phyloP scores from a whole-genome alignment of 345 rosid species.

The Aquilaria malaccensis region DNA sequence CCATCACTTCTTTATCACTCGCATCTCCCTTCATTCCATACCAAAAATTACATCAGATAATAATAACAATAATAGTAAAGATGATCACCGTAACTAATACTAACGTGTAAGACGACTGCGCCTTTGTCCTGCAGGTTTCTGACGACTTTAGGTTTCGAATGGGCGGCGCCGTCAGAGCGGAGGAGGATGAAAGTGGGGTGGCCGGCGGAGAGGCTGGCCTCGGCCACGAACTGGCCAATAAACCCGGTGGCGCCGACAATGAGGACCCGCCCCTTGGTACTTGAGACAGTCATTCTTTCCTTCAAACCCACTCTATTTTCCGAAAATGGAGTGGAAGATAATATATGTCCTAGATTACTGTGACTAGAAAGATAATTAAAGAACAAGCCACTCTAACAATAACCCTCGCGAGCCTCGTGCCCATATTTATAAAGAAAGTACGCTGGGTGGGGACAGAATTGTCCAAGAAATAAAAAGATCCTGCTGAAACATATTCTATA shows the following conservation, averaged over 20 bases:
- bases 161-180: conserved; percentile 27
- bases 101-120: conserved; percentile 34
- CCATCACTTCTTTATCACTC: conserved; percentile 34
- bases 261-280: conserved; percentile 31
- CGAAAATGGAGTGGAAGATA: too few relatives aligned
- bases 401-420: too few relatives aligned
- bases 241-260: conserved; percentile 57
- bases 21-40: conserved; percentile 29
- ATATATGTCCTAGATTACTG: too few relatives aligned
- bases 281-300: conserved; percentile 22
- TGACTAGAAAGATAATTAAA: too few relatives aligned
- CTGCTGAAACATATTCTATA: too few relatives aligned
- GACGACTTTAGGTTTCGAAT: conserved; percentile 20
- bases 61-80: not conserved
- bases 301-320: too few relatives aligned
- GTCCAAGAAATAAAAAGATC: too few relatives aligned
- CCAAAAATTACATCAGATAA: not conserved
- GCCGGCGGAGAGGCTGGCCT: conserved; percentile 49
- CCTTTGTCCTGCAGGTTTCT: conserved; percentile 42
- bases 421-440: too few relatives aligned
- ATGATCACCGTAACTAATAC: not conserved
- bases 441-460: too few relatives aligned
- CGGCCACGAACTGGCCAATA: conserved; percentile 49
- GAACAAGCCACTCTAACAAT: too few relatives aligned
- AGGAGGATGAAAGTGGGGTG: conserved; percentile 46